Conservation (phyloP, 75 land plant species). For the Selaginella moellendorffii region DNA sequence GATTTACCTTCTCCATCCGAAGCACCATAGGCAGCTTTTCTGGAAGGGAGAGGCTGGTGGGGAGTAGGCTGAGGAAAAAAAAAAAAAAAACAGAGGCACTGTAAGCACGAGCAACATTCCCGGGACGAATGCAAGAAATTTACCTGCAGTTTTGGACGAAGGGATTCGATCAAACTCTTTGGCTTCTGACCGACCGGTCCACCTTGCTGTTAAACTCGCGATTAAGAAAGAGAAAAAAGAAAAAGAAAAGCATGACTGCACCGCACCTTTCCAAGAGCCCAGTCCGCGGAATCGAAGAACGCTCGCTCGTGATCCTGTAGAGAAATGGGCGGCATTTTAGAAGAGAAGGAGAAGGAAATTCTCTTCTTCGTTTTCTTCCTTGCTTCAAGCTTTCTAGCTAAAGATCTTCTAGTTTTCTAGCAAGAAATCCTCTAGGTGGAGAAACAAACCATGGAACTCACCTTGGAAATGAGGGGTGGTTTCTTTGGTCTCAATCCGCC, state of each 20-base stretch:
- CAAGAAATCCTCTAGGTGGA: background rate
- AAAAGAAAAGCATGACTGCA: background rate
- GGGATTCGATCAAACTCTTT: conserved; percentile 54
- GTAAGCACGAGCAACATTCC: background rate
- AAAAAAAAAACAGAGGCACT: background rate
- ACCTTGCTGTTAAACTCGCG: conserved; percentile 7
- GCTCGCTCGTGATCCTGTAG: conserved; percentile 91
- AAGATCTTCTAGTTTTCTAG: too few species aligned
- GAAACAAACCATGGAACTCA: conserved; percentile 4
- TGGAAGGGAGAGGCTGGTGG: conserved; percentile 45
- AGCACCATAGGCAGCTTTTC: conserved; percentile 42
- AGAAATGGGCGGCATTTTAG: too few species aligned
- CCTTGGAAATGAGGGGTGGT: conserved; percentile 77
- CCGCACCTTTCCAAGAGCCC: conserved; percentile 71
- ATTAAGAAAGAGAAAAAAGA: background rate
- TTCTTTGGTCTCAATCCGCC: conserved; percentile 62
- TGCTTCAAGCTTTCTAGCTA: too few species aligned
- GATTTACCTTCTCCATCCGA: conserved; percentile 31
- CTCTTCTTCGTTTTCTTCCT: too few species aligned
- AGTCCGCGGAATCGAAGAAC: conserved; percentile 91
- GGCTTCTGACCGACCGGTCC: conserved; percentile 34
- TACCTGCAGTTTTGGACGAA: conserved; percentile 77
- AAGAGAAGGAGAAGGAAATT: too few species aligned
- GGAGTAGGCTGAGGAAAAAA: conserved; percentile 42
- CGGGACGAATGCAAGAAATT: background rate